phyloP scores from a whole-genome alignment of 352 stramenopile species.

The Globisporangium nagaii region DNA sequence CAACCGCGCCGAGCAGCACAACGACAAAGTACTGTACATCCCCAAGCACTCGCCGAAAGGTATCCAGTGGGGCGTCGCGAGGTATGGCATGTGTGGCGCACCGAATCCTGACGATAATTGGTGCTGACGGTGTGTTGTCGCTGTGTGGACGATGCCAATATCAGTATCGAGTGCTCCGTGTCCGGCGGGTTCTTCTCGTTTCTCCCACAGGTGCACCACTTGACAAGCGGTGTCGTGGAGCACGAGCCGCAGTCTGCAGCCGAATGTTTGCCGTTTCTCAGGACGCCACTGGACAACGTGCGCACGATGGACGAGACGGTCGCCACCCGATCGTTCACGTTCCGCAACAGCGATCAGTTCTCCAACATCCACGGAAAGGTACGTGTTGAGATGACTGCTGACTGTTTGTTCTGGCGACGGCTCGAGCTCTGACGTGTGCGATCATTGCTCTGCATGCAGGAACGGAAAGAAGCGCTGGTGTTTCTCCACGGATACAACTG shows the following conservation, averaged over 20 bases:
- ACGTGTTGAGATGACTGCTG: background rate
- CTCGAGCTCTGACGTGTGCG: background rate
- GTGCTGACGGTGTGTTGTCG: background rate
- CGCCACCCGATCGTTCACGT: constrained; percentile 6
- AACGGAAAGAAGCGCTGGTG: constrained; percentile 47
- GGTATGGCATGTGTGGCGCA: background rate
- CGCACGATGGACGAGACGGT: constrained; percentile 5
- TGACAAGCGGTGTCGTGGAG: constrained; percentile 2
- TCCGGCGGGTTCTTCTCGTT: constrained; percentile 36
- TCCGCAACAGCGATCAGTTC: background rate
- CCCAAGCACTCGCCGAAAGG: constrained; percentile 11
- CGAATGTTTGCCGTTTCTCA: constrained; percentile 3
- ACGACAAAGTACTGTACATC: constrained; percentile 10
- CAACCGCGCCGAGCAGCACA: constrained; percentile 15
- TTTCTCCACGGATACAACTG: constrained; percentile 72
- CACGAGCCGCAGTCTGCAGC: constrained; percentile 1
- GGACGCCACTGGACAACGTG: constrained; percentile 4
- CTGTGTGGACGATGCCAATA: background rate
- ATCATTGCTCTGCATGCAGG: background rate
- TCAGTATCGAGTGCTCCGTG: constrained; percentile 35
- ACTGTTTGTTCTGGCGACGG: background rate
- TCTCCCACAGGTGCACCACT: constrained; percentile 22
- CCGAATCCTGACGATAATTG: constrained; percentile 4
- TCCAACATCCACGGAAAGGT: background rate
- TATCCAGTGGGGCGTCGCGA: constrained; percentile 37